phyloP scores from a whole-genome alignment of 2,329 filamentous ascomycete species.

The Aspergillus jensenii region DNA sequence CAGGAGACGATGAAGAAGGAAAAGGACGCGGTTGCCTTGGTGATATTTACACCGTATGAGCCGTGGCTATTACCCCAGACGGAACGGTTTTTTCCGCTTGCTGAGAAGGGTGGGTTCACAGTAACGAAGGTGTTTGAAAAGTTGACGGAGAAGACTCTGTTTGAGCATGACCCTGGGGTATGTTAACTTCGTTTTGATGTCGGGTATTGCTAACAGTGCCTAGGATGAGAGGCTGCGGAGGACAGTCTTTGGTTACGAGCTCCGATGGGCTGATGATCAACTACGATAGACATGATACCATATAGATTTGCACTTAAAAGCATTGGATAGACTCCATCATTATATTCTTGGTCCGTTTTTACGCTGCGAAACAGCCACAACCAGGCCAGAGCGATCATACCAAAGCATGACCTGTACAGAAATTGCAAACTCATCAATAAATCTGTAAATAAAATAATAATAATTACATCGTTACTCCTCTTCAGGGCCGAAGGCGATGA shows the following conservation, averaged over 20 bases:
- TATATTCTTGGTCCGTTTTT: neutral
- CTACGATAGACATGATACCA: slow-evolving; percentile 16
- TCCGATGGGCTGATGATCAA: slow-evolving; percentile 60
- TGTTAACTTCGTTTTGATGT: slow-evolving; percentile 26
- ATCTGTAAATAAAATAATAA: neutral
- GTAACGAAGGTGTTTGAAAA: slow-evolving; percentile 81
- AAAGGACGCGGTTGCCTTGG: slow-evolving; percentile 64
- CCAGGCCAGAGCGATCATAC: neutral
- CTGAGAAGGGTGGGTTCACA: slow-evolving; percentile 66
- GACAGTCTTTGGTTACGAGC: slow-evolving; percentile 76
- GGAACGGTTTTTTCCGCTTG: slow-evolving; percentile 80
- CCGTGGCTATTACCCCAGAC: slow-evolving; percentile 88
- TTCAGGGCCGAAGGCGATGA: neutral
- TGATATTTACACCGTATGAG: slow-evolving; percentile 93
- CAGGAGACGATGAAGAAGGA: slow-evolving; percentile 62
- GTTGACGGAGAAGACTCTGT: slow-evolving; percentile 81
- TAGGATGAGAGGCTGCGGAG: slow-evolving; percentile 74
- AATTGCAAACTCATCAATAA: neutral
- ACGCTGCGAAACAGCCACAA: neutral
- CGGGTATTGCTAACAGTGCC: slow-evolving; percentile 13
- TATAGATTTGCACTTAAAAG: neutral
- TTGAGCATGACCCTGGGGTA: slow-evolving; percentile 80
- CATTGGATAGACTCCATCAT: neutral
- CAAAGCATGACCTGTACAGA: neutral
- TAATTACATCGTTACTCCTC: neutral